These are phyloP conservation scores for Aspergillus amoenus DNA, from an alignment of 2,329 filamentous ascomycete genomes.

Conservation along the genomic window DNA sequence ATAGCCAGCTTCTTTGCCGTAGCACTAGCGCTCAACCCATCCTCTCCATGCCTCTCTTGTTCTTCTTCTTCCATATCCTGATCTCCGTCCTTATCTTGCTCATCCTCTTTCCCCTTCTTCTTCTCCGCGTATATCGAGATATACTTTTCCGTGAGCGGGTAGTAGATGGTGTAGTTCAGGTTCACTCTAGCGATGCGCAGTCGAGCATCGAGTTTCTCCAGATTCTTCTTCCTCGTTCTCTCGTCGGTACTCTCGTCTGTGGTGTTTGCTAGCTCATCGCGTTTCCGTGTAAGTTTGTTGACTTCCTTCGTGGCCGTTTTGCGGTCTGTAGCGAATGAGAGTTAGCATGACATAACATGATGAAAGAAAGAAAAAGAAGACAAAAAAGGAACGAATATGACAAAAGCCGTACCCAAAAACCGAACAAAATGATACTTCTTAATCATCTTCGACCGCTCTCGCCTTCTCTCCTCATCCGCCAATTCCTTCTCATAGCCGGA, in stretches of 20 bases:
- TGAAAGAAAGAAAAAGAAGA: not conserved
- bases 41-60: constrained; percentile 17
- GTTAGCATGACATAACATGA: constrained; percentile 10
- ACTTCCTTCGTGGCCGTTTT: constrained; percentile 44
- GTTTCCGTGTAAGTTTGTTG: constrained; percentile 35
- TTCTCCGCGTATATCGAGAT: constrained; percentile 53
- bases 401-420: constrained; percentile 52
- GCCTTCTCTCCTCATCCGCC: constrained; percentile 47
- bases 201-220: constrained; percentile 29
- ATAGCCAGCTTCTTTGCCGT: constrained; percentile 38
- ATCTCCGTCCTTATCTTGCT: constrained; percentile 19
- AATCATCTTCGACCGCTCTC: constrained; percentile 57
- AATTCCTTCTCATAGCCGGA: constrained; percentile 58
- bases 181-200: constrained; percentile 56
- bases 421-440: constrained; percentile 64
- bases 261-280: constrained; percentile 38
- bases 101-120: constrained; percentile 11
- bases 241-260: constrained; percentile 20
- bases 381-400: not conserved
- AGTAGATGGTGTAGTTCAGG: constrained; percentile 63
- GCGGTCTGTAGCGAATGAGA: constrained; percentile 30
- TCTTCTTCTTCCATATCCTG: constrained; percentile 18
- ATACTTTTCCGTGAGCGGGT: constrained; percentile 60
- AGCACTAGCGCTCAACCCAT: constrained; percentile 19
- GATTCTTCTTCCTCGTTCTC: constrained; percentile 25